Evolutionary conservation across 164 flowering plant genomes (phyloP).

Genomic region (Litsea cubeba): DNA sequence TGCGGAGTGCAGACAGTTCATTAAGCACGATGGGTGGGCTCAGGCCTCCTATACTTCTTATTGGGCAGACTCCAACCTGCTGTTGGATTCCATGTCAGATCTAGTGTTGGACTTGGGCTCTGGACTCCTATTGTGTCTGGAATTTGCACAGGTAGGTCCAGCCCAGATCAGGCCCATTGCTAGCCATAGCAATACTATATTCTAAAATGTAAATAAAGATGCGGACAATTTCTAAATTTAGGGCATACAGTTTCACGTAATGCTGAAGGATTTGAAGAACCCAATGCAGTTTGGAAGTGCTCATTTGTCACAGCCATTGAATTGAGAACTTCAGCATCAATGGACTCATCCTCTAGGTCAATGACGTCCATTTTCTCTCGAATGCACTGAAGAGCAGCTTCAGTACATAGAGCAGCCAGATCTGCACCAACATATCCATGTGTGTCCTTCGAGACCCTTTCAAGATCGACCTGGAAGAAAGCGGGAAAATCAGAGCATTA

Average conservation of each 20-base stretch:
- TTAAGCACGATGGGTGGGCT: too few relatives aligned
- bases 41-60: too few relatives aligned
- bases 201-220: background rate
- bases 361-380: conserved; percentile 72
- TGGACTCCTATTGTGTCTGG: too few relatives aligned
- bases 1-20: too few relatives aligned
- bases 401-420: conserved; percentile 70
- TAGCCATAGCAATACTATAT: too few relatives aligned
- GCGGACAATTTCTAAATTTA: background rate
- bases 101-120: too few relatives aligned
- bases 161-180: too few relatives aligned
- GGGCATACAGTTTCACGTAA: conserved; percentile 57
- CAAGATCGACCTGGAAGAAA: conserved; percentile 55
- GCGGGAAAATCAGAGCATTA: background rate
- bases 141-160: too few relatives aligned
- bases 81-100: too few relatives aligned
- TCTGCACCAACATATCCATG: conserved; percentile 77
- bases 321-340: conserved; percentile 62
- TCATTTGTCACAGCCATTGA: conserved; percentile 76
- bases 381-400: conserved; percentile 70
- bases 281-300: conserved; percentile 56
- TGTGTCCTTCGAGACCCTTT: conserved; percentile 51
- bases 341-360: conserved; percentile 58
- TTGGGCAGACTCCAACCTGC: too few relatives aligned
- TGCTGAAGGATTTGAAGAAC: conserved; percentile 60